Base-by-base conservation (phyloP, 2,329 filamentous ascomycete genomes). In the Aureobasidium sp. region DNA sequence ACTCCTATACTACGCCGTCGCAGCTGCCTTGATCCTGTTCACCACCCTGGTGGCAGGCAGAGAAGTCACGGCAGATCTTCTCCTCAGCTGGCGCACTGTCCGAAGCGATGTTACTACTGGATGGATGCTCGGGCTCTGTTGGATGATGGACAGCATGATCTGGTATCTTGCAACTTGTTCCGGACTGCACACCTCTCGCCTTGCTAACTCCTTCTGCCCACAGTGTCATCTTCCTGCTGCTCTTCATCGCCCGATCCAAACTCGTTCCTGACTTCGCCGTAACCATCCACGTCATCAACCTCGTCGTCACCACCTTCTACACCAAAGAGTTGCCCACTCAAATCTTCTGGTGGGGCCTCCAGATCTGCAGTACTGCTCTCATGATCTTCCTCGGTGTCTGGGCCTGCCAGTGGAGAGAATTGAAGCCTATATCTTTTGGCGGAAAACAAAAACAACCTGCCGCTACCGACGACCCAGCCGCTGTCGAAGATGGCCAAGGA, bases 231-330 rank as follows among this genome's bases (percentile, higher is more conserved):
- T 89, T 91, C 45, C 87, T 97, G 63, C 85, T 96, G 56, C 77
- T 93, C 60, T 80, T 97, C 63, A 85, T 99, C 67, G 87, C 88
- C 22, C 90, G 94, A 65, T 94, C 89, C 52, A 97, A 97, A 75
- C 88, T 97, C 64, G 89, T 97, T 56, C 91, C 91, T 67, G 94
- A 99, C 76, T 99, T 97, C 74, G 90, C 91, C 36, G 79, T 97
- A 27, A 96, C 93, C 2, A 83, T 97, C 20, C 91, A 96, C 77
- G 83, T 89, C 73, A 79, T 96, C 45, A 90, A 96, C 73, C 83
- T 96, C 59, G 66, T 94, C 69, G 75, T 90, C 69, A 89, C 90
- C 31, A 87, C 86, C 22, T 73, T 96, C 37, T 96, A 96, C 75
- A 87, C 89, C 3, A 85, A 86, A 69, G 82, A 84, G 11, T 72